Percentiles rank a stretch among this genome's conserved stretches.
These are phyloP conservation scores for Microcera coccophila DNA, from an alignment of 2,329 filamentous ascomycete genomes.

Conservation along the genomic window DNA sequence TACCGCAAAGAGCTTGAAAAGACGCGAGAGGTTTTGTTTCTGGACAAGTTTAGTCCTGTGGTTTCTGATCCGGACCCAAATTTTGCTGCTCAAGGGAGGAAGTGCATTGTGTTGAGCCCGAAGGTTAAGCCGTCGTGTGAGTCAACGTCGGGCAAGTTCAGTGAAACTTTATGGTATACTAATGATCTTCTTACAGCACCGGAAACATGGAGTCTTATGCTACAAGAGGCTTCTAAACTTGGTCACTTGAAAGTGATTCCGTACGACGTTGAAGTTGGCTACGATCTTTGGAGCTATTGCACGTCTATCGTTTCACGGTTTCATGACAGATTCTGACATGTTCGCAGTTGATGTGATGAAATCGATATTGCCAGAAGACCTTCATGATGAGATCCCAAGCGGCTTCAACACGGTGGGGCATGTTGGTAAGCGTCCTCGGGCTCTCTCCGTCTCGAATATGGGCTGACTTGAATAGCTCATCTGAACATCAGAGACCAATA, in stretches of 20 bases:
- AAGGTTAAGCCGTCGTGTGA: constrained; percentile 52
- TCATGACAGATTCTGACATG: constrained; percentile 16
- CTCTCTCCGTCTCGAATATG: background rate
- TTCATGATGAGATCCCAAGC: constrained; percentile 74
- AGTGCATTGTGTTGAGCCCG: constrained; percentile 58
- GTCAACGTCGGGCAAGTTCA: constrained; percentile 10
- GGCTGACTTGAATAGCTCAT: constrained; percentile 57
- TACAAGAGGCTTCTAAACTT: constrained; percentile 64
- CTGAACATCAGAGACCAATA: constrained; percentile 84
- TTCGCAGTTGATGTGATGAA: constrained; percentile 73
- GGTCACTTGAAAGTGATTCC: constrained; percentile 69
- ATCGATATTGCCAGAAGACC: constrained; percentile 74
- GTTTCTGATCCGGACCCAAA: constrained; percentile 56
- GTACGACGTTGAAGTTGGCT: constrained; percentile 72
- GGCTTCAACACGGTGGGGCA: constrained; percentile 90
- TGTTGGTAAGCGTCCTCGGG: constrained; percentile 55
- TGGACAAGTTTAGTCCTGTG: constrained; percentile 62
- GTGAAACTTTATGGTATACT: constrained; percentile 5
- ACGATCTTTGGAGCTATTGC: constrained; percentile 84
- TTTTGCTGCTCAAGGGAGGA: constrained; percentile 53
- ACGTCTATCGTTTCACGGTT: constrained; percentile 25
- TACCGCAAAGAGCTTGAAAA: constrained; percentile 64
- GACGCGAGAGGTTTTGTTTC: constrained; percentile 61
- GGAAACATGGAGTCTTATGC: constrained; percentile 69
- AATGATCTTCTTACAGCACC: constrained; percentile 34